Percentiles rank a stretch among this genome's conserved stretches.
Conservation (phyloP, 371 early-diverging fungal species). For the Rhizopus delemar region DNA sequence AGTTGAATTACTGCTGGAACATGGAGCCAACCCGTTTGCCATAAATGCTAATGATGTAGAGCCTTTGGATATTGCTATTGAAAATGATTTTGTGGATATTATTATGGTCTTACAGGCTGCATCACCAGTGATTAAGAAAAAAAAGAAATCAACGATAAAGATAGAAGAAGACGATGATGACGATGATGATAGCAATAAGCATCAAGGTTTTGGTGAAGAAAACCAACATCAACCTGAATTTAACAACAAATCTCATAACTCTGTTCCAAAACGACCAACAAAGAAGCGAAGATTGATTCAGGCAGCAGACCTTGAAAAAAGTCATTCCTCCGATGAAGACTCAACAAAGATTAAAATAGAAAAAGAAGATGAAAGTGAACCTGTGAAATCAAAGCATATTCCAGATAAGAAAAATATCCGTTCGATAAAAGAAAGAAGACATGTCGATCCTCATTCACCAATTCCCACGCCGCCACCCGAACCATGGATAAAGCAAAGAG, state of each 20-base stretch:
- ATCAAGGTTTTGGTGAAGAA: background rate
- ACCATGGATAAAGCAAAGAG: constrained; percentile 34
- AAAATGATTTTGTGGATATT: constrained; percentile 48
- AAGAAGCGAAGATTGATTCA: constrained; percentile 39
- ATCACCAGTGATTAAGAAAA: constrained; percentile 14
- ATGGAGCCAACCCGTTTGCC: constrained; percentile 59
- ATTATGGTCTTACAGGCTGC: constrained; percentile 24
- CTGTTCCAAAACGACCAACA: background rate
- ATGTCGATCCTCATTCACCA: constrained; percentile 31
- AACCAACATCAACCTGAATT: background rate
- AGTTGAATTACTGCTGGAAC: constrained; percentile 58
- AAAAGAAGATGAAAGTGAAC: constrained; percentile 6
- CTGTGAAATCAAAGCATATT: background rate
- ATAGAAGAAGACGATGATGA: background rate
- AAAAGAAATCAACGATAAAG: constrained; percentile 6
- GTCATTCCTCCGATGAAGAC: background rate
- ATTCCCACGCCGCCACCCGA: constrained; percentile 48
- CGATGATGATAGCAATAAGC: constrained; percentile 2
- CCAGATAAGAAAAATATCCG: background rate
- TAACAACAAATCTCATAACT: background rate
- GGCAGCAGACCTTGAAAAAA: constrained; percentile 34
- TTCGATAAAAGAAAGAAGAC: background rate
- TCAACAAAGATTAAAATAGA: background rate
- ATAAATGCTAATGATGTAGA: constrained; percentile 57
- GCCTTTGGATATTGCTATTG: constrained; percentile 58